Evolutionary conservation across 2,329 filamentous ascomycete genomes (phyloP).

Genomic region (Beauveria sp.): DNA sequence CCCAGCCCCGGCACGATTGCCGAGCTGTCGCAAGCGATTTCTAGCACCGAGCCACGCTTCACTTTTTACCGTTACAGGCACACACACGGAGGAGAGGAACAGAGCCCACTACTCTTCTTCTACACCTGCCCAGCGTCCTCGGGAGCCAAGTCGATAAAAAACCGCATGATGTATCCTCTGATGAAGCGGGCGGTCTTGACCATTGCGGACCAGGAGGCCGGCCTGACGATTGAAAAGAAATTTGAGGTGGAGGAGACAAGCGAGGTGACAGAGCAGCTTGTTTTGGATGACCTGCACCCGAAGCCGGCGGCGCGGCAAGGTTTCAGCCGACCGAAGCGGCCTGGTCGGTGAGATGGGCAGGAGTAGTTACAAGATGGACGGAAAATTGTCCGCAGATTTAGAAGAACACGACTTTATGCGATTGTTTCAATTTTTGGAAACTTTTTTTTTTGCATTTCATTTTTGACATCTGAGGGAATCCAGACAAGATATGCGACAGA

Average conservation of each 20-base stretch:
- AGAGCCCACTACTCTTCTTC: slow-evolving; percentile 64
- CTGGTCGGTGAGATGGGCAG: slow-evolving; percentile 46
- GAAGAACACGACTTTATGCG: neutral
- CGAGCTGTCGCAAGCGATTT: slow-evolving; percentile 54
- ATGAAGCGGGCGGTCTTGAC: slow-evolving; percentile 60
- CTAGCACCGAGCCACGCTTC: slow-evolving; percentile 63
- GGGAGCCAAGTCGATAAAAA: slow-evolving; percentile 64
- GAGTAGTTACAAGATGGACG: neutral
- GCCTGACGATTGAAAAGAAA: slow-evolving; percentile 60
- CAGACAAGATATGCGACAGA: neutral
- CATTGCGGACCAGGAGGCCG: slow-evolving; percentile 58
- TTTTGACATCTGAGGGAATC: neutral
- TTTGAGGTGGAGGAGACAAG: slow-evolving; percentile 59
- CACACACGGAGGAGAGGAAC: slow-evolving; percentile 42
- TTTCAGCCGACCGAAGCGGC: slow-evolving; percentile 73
- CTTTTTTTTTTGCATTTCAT: neutral
- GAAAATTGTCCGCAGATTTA: neutral
- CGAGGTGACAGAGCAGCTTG: slow-evolving; percentile 61
- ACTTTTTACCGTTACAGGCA: slow-evolving; percentile 66
- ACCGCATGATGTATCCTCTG: slow-evolving; percentile 75
- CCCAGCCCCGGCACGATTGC: slow-evolving; percentile 46
- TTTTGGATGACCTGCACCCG: slow-evolving; percentile 61
- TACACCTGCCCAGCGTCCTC: slow-evolving; percentile 69
- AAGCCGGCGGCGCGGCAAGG: slow-evolving; percentile 57
- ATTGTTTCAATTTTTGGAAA: neutral